Conservation (phyloP, 2,329 filamentous ascomycete species). For the Aureobasidium sp. region DNA sequence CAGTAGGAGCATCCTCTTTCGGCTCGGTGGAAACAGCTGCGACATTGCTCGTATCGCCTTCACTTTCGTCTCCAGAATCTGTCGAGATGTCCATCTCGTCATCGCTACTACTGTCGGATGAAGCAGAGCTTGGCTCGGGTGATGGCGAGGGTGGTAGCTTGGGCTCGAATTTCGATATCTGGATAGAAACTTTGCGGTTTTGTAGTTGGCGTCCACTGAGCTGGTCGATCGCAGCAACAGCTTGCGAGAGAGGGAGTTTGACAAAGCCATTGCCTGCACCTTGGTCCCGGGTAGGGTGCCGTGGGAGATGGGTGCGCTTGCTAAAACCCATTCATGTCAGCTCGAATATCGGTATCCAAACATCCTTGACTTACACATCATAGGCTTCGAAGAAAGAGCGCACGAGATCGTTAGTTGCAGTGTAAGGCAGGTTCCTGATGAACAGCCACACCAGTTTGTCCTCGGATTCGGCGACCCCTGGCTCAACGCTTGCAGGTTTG, state of each 20-base stretch:
- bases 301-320: not conserved
- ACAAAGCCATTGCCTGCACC: not conserved
- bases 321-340: not conserved
- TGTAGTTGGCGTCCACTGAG: not conserved
- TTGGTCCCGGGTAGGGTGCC: not conserved
- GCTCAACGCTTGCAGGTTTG: not conserved
- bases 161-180: constrained; percentile 1
- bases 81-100: constrained; percentile 13
- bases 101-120: constrained; percentile 1
- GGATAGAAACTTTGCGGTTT: not conserved
- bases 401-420: not conserved
- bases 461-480: not conserved
- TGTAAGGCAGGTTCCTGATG: not conserved
- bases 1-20: not conserved
- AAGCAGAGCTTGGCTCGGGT: not conserved
- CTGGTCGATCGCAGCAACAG: constrained; percentile 9
- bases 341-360: not conserved
- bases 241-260: constrained; percentile 5
- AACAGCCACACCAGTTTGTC: not conserved
- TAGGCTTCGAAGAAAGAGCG: not conserved
- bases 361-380: not conserved
- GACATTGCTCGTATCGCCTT: constrained; percentile 18
- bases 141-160: not conserved
- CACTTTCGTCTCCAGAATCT: constrained; percentile 13
- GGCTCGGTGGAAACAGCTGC: constrained; percentile 17